Percentiles rank a stretch among this genome's conserved stretches.
phyloP scores from a whole-genome alignment of 306 rosid species.

The Astragalus membranaceus region DNA sequence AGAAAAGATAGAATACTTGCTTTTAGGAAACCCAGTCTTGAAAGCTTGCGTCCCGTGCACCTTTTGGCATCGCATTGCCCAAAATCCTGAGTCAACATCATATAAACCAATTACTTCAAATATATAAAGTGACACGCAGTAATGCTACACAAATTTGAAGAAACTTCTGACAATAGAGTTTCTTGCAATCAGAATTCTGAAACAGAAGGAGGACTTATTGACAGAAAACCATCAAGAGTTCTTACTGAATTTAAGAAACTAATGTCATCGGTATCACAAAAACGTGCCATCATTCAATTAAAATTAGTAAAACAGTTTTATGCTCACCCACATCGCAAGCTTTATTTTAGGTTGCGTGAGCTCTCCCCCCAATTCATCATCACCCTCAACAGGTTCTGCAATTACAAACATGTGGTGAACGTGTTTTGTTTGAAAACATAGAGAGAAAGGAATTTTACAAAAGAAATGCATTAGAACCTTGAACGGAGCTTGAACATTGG shows the following conservation, averaged over 20 bases:
- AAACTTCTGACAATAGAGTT: background rate
- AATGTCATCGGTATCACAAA: background rate
- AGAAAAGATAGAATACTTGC: slow-evolving; percentile 40
- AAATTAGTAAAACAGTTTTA: background rate
- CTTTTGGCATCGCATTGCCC: slow-evolving; percentile 91
- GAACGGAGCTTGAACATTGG: slow-evolving; percentile 43
- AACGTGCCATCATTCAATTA: background rate
- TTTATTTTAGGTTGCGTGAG: slow-evolving; percentile 45
- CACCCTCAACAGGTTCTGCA: slow-evolving; percentile 35
- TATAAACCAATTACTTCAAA: slow-evolving; percentile 20
- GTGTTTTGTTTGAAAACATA: background rate
- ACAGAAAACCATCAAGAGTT: too few relatives aligned
- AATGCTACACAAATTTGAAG: too few relatives aligned
- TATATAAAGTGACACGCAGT: background rate
- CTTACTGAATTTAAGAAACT: too few relatives aligned
- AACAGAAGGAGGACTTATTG: background rate
- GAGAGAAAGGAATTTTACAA: background rate
- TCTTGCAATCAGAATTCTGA: background rate
- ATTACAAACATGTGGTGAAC: background rate
- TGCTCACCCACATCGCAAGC: slow-evolving; percentile 95
- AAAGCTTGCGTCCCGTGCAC: slow-evolving; percentile 93
- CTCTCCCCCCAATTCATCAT: slow-evolving; percentile 29
- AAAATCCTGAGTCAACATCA: slow-evolving; percentile 62
- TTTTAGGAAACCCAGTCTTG: slow-evolving; percentile 74
- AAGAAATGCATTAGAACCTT: slow-evolving; percentile 30